Conservation (phyloP, 352 stramenopile genomes). For the Peronospora destructor region DNA sequence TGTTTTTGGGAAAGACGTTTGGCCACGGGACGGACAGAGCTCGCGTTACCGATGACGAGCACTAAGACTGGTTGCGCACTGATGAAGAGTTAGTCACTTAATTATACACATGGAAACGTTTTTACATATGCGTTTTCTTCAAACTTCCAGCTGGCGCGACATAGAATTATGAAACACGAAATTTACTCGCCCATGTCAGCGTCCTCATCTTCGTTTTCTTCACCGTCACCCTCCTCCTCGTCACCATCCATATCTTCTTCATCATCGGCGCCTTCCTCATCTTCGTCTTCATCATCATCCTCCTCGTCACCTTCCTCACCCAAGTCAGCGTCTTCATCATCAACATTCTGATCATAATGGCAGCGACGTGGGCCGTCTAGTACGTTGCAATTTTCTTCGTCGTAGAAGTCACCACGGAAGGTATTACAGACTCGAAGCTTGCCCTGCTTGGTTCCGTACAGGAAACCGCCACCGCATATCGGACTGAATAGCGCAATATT, state of each 20-base stretch:
- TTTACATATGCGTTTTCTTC: constrained; percentile 11
- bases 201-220: constrained; percentile 31
- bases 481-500: constrained; percentile 98
- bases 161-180: constrained; percentile 28
- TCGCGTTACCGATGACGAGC: constrained; percentile 63
- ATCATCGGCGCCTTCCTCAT: constrained; percentile 20
- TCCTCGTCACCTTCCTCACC: constrained; percentile 42
- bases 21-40: constrained; percentile 55
- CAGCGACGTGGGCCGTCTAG: constrained; percentile 52
- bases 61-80: constrained; percentile 14
- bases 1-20: constrained; percentile 78
- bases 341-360: constrained; percentile 56
- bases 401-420: constrained; percentile 66
- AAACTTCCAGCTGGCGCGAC: constrained; percentile 21
- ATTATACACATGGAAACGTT: constrained; percentile 21
- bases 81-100: background rate
- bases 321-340: constrained; percentile 39
- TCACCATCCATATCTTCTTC: constrained; percentile 34
- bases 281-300: constrained; percentile 31
- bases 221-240: constrained; percentile 20
- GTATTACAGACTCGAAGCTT: constrained; percentile 86
- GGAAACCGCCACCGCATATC: constrained; percentile 92
- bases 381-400: constrained; percentile 80
- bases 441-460: constrained; percentile 98
- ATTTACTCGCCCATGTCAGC: constrained; percentile 39